Conservation (phyloP, 352 stramenopile genomes). For the Pilasporangium apinafurcum region DNA sequence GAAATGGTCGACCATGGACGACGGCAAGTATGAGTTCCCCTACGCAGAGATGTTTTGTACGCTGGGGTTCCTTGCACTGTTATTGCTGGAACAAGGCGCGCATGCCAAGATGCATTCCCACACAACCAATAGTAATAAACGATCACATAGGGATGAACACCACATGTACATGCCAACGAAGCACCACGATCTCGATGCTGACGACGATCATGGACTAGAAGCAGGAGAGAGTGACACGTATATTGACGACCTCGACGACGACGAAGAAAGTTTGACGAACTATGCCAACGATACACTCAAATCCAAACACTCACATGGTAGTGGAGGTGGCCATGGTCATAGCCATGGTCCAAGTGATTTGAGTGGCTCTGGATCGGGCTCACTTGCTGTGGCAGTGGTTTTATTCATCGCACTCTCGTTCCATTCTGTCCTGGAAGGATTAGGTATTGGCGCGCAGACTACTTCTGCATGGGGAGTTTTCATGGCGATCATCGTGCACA, state of each 20-base stretch:
- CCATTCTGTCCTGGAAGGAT: conserved; percentile 72
- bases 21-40: conserved; percentile 57
- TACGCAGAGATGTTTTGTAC: conserved; percentile 81
- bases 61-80: conserved; percentile 54
- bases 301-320: conserved; percentile 5
- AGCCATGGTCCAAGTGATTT: no score
- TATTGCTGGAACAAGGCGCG: conserved; percentile 62
- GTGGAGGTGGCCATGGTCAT: conserved; percentile 24
- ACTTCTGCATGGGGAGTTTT: conserved; percentile 73
- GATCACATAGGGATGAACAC: no score
- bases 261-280: conserved; percentile 13
- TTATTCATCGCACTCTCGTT: conserved; percentile 76
- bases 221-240: conserved; percentile 29
- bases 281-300: conserved; percentile 7
- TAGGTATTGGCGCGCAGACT: conserved; percentile 67
- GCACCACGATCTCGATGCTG: conserved; percentile 17
- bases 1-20: conserved; percentile 58
- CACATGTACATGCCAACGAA: conserved; percentile 21
- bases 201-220: conserved; percentile 26
- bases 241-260: conserved; percentile 30
- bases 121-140: background rate
- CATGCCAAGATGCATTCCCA: conserved; percentile 28
- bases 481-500: conserved; percentile 73
- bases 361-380: no score
- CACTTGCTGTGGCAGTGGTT: conserved; percentile 57